Conservation (phyloP, 225 moss, liverwort and hornwort genomes). For the Polytrichum formosum region DNA sequence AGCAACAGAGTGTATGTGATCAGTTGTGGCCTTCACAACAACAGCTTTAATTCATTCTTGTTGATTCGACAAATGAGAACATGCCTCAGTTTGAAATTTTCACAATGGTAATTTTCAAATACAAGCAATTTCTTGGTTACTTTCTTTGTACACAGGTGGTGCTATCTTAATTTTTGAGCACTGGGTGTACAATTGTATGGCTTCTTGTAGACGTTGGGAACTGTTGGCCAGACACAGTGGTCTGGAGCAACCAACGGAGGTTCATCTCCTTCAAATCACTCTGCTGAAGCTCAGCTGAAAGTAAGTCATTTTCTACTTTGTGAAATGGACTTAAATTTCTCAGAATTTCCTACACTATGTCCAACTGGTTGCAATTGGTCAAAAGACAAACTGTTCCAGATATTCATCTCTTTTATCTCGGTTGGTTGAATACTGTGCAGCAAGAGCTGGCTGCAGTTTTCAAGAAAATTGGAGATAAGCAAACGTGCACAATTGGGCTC, state of each 20-base stretch:
- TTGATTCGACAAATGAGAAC: too few species aligned
- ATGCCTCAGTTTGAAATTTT: too few species aligned
- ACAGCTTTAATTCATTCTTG: too few species aligned
- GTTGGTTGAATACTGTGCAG: constrained; percentile 23
- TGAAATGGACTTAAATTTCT: too few species aligned
- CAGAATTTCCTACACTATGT: not conserved
- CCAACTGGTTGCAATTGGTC: not conserved
- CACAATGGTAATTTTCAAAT: not conserved
- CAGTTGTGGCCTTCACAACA: too few species aligned
- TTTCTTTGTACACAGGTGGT: not conserved
- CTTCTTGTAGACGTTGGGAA: constrained; percentile 71
- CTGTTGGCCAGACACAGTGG: constrained; percentile 65
- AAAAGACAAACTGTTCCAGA: not conserved
- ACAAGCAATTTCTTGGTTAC: not conserved
- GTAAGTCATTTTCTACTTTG: constrained; percentile 22
- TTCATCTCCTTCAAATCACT: constrained; percentile 69
- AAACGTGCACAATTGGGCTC: constrained; percentile 87
- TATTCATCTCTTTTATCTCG: not conserved
- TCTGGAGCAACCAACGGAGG: constrained; percentile 61
- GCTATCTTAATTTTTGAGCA: constrained; percentile 12
- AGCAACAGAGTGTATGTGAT: too few species aligned
- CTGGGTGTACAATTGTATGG: constrained; percentile 21
- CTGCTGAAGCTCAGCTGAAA: constrained; percentile 90
- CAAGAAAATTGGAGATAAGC: constrained; percentile 98
- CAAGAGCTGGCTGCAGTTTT: constrained; percentile 98